phyloP scores from a whole-genome alignment of 208 protist genomes.

The Wallacemonas sp. region DNA sequence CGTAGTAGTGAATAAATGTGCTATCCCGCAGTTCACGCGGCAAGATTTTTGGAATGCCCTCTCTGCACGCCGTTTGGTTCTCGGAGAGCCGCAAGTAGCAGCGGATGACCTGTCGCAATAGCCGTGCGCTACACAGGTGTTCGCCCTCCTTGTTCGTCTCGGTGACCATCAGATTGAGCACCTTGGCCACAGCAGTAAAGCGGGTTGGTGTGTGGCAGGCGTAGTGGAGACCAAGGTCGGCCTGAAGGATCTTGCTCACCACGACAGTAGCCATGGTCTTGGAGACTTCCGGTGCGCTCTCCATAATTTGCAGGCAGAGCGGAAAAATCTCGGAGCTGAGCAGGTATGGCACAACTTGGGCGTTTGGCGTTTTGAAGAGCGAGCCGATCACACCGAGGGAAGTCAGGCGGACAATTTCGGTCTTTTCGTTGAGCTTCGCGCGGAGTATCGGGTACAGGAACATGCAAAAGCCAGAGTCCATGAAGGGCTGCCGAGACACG shows the following conservation, averaged over 20 bases:
- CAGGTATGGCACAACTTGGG: conserved; percentile 96
- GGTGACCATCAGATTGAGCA: conserved; percentile 95
- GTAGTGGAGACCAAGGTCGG: conserved; percentile 97
- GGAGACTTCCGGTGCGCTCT: conserved; percentile 95
- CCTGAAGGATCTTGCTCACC: conserved; percentile 98
- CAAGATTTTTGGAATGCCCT: conserved; percentile 70
- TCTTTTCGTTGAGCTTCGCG: conserved; percentile 90
- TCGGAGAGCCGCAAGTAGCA: conserved; percentile 98
- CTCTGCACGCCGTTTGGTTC: conserved; percentile 78
- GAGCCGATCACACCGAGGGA: conserved; percentile 99
- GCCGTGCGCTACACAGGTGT: conserved; percentile 79
- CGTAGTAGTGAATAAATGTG: conserved; percentile 71
- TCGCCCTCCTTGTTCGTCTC: conserved; percentile 66
- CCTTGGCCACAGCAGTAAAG: conserved; percentile 94
- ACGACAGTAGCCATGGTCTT: conserved; percentile 99
- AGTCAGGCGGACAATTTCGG: conserved; percentile 97
- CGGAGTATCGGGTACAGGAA: conserved; percentile 99
- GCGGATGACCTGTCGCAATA: conserved; percentile 98
- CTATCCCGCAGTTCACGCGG: conserved; percentile 85
- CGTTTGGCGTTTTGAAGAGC: conserved; percentile 93
- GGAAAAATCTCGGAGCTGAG: conserved; percentile 99
- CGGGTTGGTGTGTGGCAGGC: conserved; percentile 96
- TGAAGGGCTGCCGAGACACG: conserved; percentile 96
- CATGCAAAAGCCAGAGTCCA: conserved; percentile 98
- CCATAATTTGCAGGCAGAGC: conserved; percentile 99